Base-by-base conservation (phyloP, 306 rosid species). In the Malus asiatica region DNA sequence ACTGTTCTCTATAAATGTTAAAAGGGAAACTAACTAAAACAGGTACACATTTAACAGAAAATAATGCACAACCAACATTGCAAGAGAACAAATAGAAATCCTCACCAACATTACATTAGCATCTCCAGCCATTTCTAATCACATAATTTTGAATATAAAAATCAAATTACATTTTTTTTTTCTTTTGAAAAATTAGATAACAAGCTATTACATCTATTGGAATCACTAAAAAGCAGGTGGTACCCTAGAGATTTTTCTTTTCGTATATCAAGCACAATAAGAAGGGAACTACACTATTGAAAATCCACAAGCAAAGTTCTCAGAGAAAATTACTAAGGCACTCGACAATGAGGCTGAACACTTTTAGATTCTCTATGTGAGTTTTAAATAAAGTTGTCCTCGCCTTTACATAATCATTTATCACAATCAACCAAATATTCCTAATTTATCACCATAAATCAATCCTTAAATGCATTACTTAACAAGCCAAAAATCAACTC, bases 1-100 rank as follows among this genome's bases (percentile, higher is more conserved):
- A 90, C 98, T 95, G 89, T 71, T 77, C 22, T 63, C 14, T 53
- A 63, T 77, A 51, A 82, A 64, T 72, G 82, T 81, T 82, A 81
- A 76, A 72, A 51, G 55, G 70, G 45, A 67, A 60, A 68, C 66
- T 25, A 76, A 61, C 45, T 45, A 57, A 5, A 61, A 35, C 6
- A n/a, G 12, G 23, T 5, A 58, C 11, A 3, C 45, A 32, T 67
- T 76, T 18, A 72, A 11, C 66, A 29, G 44, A 59, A 40, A 55
- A 65, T 32, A 16, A 33, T 11, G 19, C 66, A 71, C 44, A 65
- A n/a, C 53, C 19, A 27, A 53, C 62, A 6, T 6, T n/a, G 27
- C 51, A n/a, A 52, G 42, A 77, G 74, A 45, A 32, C 32, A 61
- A 72, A 65, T 46, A 38, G 58, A 52, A 42, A 23, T 48, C 69